A percentile compares a stretch with the other conserved stretches of the same genome.
These are phyloP conservation scores for Letharia columbiana DNA, from an alignment of 495 filamentous ascomycete species.

Conservation along the genomic window DNA sequence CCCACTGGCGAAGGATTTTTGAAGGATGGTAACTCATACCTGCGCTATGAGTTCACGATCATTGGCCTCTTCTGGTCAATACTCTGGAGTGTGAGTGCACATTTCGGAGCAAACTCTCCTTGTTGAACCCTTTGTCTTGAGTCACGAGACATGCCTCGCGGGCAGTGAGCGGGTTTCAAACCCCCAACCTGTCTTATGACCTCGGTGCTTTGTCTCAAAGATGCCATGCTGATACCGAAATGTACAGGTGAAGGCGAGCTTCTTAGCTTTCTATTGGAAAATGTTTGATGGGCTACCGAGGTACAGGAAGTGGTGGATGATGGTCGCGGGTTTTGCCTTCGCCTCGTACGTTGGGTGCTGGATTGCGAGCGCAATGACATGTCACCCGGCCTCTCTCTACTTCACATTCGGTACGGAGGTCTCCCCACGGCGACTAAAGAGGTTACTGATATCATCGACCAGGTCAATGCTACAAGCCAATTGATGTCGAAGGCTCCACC, in stretches of 20 bases:
- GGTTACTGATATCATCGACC: background rate
- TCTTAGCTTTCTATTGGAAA: conserved; percentile 40
- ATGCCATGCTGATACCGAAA: background rate
- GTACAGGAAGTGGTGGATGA: conserved; percentile 36
- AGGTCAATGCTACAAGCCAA: conserved; percentile 9
- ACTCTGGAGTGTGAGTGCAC: conserved; percentile 5
- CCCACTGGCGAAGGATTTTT: conserved; percentile 29
- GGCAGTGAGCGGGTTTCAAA: background rate
- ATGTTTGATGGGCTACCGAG: conserved; percentile 34
- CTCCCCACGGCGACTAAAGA: background rate
- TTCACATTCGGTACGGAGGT: conserved; percentile 31
- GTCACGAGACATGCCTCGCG: background rate
- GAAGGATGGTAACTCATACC: conserved; percentile 36
- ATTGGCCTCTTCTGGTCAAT: conserved; percentile 8
- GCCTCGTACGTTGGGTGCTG: conserved; percentile 35
- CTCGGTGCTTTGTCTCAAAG: background rate
- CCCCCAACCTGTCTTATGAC: background rate
- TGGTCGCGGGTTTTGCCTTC: conserved; percentile 31
- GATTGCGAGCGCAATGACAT: conserved; percentile 26
- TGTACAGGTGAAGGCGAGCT: conserved; percentile 28
- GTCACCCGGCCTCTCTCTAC: conserved; percentile 34
- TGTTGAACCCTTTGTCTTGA: background rate
- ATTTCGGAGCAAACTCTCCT: background rate
- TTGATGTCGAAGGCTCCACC: background rate
- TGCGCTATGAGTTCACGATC: conserved; percentile 8